Evolutionary conservation across 2,329 filamentous ascomycete species (phyloP).

Genomic region (Penicillium psychrosexuale): DNA sequence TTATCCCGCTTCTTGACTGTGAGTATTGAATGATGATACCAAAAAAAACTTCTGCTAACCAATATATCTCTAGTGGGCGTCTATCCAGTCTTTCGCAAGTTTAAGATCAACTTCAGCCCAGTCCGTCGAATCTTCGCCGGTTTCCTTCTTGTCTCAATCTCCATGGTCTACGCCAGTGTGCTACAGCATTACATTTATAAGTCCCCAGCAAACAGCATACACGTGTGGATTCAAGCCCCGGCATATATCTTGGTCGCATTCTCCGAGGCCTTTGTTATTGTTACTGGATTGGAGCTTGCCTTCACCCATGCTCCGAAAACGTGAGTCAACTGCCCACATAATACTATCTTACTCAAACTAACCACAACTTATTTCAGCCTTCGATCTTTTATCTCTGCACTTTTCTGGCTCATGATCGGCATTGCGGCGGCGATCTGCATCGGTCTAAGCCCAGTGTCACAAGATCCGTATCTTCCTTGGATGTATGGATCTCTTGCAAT

Average conservation of each 20-base stretch:
- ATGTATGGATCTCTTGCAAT: slow-evolving; percentile 21
- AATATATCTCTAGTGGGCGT: slow-evolving; percentile 37
- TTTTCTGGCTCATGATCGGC: slow-evolving; percentile 20
- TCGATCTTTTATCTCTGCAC: slow-evolving; percentile 16
- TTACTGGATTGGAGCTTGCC: slow-evolving; percentile 16
- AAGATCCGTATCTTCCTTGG: slow-evolving; percentile 20
- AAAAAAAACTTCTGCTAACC: neutral
- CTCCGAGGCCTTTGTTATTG: slow-evolving; percentile 49
- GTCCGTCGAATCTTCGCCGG: slow-evolving; percentile 40
- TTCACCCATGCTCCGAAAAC: slow-evolving; percentile 14
- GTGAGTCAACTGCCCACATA: neutral
- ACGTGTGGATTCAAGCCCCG: slow-evolving; percentile 28
- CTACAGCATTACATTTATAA: slow-evolving; percentile 39
- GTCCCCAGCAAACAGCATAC: slow-evolving; percentile 18
- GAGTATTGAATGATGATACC: slow-evolving; percentile 19
- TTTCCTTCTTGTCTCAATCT: slow-evolving; percentile 57
- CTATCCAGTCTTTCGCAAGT: slow-evolving; percentile 63
- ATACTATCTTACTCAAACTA: neutral
- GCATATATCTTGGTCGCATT: slow-evolving; percentile 30
- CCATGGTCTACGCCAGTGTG: slow-evolving; percentile 52
- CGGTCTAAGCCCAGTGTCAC: slow-evolving; percentile 17
- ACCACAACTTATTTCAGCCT: slow-evolving; percentile 1
- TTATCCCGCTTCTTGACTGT: slow-evolving; percentile 63
- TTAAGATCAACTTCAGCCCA: slow-evolving; percentile 55
- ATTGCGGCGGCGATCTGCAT: slow-evolving; percentile 22